These are phyloP conservation scores for Debaryomycetaceae sp. DNA, from an alignment of 1,139 yeast species.

Conservation along the genomic window DNA sequence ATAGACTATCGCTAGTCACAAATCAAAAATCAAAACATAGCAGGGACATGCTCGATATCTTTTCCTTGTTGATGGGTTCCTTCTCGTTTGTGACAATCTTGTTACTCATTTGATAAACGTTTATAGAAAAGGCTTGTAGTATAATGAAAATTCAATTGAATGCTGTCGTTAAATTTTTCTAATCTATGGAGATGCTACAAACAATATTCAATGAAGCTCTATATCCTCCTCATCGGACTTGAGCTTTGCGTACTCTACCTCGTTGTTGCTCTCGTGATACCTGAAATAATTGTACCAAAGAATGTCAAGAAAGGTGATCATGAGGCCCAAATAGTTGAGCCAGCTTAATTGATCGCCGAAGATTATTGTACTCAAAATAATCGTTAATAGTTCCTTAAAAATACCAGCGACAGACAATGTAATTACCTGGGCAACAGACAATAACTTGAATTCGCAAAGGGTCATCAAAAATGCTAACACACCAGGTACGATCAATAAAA, in stretches of 20 bases:
- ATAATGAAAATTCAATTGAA: not conserved
- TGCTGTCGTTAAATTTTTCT: not conserved
- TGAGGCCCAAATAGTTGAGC: slow-evolving; percentile 72
- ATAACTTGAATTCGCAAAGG: slow-evolving; percentile 76
- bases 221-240: slow-evolving; percentile 2
- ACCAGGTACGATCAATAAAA: slow-evolving; percentile 75
- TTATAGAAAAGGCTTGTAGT: too few species aligned
- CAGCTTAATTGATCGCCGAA: slow-evolving; percentile 71
- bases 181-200: not conserved
- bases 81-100: not conserved
- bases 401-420: slow-evolving; percentile 91
- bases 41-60: not conserved
- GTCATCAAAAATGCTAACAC: slow-evolving; percentile 87
- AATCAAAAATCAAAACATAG: not conserved
- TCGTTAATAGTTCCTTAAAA: slow-evolving; percentile 85
- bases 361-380: slow-evolving; percentile 62
- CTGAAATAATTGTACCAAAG: slow-evolving; percentile 76
- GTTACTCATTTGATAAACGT: not conserved
- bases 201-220: not conserved
- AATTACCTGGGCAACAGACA: slow-evolving; percentile 78
- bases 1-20: not conserved
- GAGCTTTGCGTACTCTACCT: slow-evolving; percentile 2
- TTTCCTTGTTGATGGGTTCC: not conserved
- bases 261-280: slow-evolving; percentile 22
- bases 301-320: slow-evolving; percentile 73